Conservation (phyloP, 2,329 filamentous ascomycete species). For the Paecilomyces fulvus region DNA sequence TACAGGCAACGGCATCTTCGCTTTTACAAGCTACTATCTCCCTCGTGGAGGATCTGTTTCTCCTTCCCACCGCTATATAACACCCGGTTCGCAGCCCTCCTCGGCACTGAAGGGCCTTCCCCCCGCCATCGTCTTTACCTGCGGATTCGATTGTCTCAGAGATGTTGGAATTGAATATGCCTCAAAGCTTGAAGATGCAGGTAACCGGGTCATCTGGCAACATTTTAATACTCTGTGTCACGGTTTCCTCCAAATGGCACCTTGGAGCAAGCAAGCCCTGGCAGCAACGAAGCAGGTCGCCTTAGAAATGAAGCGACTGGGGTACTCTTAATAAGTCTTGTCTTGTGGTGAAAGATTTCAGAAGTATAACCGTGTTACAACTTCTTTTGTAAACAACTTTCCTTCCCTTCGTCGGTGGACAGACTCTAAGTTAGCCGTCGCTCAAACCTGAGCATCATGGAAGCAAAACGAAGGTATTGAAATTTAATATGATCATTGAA, state of each 20-base stretch:
- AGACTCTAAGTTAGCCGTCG: neutral
- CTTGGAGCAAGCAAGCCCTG: constrained; percentile 19
- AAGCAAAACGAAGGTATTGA: neutral
- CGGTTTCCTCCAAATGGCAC: constrained; percentile 23
- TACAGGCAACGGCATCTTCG: constrained; percentile 23
- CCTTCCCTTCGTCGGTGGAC: neutral
- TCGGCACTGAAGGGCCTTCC: constrained; percentile 15
- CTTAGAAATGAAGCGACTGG: neutral
- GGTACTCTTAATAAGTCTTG: neutral
- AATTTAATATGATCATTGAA: neutral
- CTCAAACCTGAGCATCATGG: neutral
- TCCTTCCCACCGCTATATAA: constrained; percentile 19
- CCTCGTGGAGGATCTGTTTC: constrained; percentile 11
- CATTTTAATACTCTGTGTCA: constrained; percentile 20
- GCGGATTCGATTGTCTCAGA: constrained; percentile 23
- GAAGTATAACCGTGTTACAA: neutral
- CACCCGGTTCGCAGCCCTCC: constrained; percentile 21
- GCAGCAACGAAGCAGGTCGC: constrained; percentile 5
- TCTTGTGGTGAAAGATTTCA: neutral
- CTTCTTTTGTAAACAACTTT: neutral
- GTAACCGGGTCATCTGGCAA: constrained; percentile 16
- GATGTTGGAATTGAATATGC: constrained; percentile 25
- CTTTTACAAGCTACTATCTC: constrained; percentile 25
- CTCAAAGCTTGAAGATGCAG: constrained; percentile 19
- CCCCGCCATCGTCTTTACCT: constrained; percentile 21